Percentiles rank a stretch among this genome's conserved stretches.
These are phyloP conservation scores for Wallacemonas sp. DNA, from an alignment of 208 protist species.

Conservation along the genomic window DNA sequence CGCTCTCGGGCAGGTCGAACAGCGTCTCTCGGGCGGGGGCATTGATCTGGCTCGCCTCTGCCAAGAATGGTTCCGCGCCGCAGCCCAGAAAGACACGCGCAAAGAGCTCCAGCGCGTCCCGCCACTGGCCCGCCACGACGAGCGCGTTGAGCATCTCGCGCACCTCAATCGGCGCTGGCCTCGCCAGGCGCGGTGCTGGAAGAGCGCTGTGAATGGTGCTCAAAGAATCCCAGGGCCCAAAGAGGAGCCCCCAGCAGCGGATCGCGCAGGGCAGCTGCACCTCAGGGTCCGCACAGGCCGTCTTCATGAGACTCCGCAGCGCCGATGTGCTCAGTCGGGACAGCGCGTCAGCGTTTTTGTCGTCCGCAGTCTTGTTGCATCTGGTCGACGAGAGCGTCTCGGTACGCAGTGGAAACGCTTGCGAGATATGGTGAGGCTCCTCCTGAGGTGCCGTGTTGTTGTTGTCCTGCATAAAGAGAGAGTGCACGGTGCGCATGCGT, in stretches of 20 bases:
- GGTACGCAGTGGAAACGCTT: too few relatives aligned
- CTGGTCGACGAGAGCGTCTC: too few relatives aligned
- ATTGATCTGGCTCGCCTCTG: too few relatives aligned
- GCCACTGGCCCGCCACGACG: slow-evolving; percentile 32
- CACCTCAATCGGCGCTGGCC: slow-evolving; percentile 43
- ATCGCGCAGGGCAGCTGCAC: slow-evolving; percentile 6
- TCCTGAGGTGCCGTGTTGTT: too few relatives aligned
- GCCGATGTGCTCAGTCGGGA: slow-evolving; percentile 30
- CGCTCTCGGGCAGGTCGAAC: slow-evolving; percentile 4
- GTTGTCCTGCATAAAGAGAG: slow-evolving; percentile 1
- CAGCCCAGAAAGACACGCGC: slow-evolving; percentile 32
- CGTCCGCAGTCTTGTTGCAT: neutral
- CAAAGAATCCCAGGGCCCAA: neutral
- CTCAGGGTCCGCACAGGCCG: slow-evolving; percentile 14
- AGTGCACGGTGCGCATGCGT: slow-evolving; percentile 9
- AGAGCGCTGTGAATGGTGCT: neutral
- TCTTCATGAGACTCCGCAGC: slow-evolving; percentile 24
- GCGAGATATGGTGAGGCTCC: too few relatives aligned
- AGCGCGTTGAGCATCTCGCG: slow-evolving; percentile 59
- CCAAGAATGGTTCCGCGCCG: slow-evolving; percentile 16
- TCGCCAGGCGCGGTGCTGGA: neutral
- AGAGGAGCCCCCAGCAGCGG: slow-evolving; percentile 16
- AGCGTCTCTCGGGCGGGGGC: too few relatives aligned
- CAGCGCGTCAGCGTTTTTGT: neutral
- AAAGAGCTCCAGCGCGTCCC: slow-evolving; percentile 46